Evolutionary conservation across 2,329 filamentous ascomycete genomes (phyloP).

Genomic region (Trichoderma koningiopsis): DNA sequence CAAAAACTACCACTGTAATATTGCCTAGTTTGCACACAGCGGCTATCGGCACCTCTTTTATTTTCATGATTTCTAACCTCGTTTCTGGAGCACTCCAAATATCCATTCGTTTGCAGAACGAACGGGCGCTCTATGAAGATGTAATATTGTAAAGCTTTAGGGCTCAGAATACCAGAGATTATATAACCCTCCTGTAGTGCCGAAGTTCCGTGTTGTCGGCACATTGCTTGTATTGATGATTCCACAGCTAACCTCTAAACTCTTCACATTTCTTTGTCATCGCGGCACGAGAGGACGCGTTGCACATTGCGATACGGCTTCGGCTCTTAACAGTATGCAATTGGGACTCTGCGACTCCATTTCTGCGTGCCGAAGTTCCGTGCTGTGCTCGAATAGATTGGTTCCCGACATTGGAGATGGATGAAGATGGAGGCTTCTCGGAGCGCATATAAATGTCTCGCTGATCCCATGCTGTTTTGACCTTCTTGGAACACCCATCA

Average conservation of each 20-base stretch:
- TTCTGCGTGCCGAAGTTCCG: background rate
- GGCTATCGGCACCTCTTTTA: no score
- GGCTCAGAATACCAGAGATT: no score
- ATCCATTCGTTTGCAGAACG: no score
- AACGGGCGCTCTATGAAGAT: no score
- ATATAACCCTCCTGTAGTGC: no score
- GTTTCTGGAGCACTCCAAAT: no score
- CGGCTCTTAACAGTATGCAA: background rate
- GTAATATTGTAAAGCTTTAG: no score
- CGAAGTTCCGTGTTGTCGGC: background rate
- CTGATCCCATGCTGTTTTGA: background rate
- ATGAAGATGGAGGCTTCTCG: background rate
- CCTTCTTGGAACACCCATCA: no score
- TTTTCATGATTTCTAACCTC: no score
- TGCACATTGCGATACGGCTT: background rate
- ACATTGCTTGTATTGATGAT: background rate
- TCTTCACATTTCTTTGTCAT: background rate
- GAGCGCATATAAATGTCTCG: background rate
- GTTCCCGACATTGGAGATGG: background rate
- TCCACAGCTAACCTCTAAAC: background rate
- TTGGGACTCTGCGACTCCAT: background rate
- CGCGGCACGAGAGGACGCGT: background rate
- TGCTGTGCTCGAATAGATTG: background rate
- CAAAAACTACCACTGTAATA: background rate
- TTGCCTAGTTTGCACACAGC: background rate